Base-by-base conservation (phyloP, 768 basidiomycete species). In the Kwoniella dendrophila region DNA sequence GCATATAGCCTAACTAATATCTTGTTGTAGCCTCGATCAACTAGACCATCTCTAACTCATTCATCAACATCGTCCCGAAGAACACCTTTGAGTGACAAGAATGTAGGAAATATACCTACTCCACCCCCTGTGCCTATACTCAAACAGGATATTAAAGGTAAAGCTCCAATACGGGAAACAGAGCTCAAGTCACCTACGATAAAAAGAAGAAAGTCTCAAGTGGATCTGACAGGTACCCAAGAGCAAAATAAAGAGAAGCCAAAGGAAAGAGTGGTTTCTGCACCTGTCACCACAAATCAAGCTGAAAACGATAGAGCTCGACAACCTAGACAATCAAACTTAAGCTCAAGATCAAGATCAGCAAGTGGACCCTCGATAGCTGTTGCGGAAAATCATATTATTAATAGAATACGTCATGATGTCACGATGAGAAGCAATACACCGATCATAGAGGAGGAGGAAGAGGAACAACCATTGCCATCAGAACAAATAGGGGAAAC, bases 381-480 rank as follows among this genome's bases (percentile, higher is more conserved):
- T 29, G 44, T 45, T 11, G n/a, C n/a, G n/a, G n/a, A n/a, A n/a
- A 44, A 44, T 44, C 43, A n/a, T 24, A 22, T 1, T 44, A 16
- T 27, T 14, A 24, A 29, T 26, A 48, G 47, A 48, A 12, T 27
- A 11, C 47, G 47, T 4, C n/a, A 29, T 7, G 24, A 27, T 12
- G 24, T 11, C 16, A 11, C 26, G 1, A 0, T 34, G 6, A 2
- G 32, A 30, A 51, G 29, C 29, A 27, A 10, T 36, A 60, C 51
- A 16, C 57, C 47, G 18, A 56, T 59, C 10, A 32, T 52, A 5
- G 61, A 68, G 22, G 59, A 58, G 29, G 22, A 40, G 4, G 66
- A 68, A 30, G 52, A 60, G 22, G 40, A n/a, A n/a, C n/a, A n/a
- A n/a, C n/a, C n/a, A n/a, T n/a, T n/a, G n/a, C n/a, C n/a, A n/a